Percentiles rank a stretch among this genome's conserved stretches.
These are phyloP conservation scores for Fusarium lateritium DNA, from an alignment of 2,329 filamentous ascomycete species.

Conservation along the genomic window DNA sequence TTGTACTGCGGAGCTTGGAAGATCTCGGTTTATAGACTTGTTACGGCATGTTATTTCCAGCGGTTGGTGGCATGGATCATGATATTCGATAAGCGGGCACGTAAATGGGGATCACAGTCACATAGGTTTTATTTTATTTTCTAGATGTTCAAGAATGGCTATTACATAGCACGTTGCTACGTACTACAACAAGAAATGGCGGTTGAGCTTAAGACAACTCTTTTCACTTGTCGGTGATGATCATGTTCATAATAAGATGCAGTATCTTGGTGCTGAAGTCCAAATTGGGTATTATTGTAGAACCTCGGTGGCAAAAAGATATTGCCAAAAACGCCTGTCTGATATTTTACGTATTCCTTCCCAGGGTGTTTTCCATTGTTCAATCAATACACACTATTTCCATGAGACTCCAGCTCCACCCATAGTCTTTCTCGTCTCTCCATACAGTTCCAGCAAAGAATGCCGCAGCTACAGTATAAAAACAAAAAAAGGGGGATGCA, in stretches of 20 bases:
- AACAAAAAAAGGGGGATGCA: background rate
- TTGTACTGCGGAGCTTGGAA: constrained; percentile 34
- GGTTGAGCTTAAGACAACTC: background rate
- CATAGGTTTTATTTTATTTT: constrained; percentile 1
- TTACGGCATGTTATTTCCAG: constrained; percentile 42
- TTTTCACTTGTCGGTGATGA: background rate
- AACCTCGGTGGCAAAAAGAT: constrained; percentile 11
- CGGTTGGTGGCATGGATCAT: constrained; percentile 39
- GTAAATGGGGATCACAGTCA: constrained; percentile 26
- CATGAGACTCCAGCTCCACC: constrained; percentile 25
- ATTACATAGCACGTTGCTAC: background rate
- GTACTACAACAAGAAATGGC: background rate
- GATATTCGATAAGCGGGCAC: constrained; percentile 39
- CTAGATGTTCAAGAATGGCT: constrained; percentile 16
- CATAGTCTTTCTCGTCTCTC: constrained; percentile 15
- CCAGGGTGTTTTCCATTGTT: constrained; percentile 15
- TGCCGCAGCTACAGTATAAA: constrained; percentile 19
- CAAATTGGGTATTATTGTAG: constrained; percentile 23
- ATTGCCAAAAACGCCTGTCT: constrained; percentile 41
- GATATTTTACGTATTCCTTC: constrained; percentile 31
- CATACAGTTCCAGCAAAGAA: constrained; percentile 23
- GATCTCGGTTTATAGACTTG: constrained; percentile 45
- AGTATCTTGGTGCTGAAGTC: background rate
- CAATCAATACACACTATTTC: constrained; percentile 25
- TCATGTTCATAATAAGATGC: background rate